Evolutionary conservation across 2,329 filamentous ascomycete species (phyloP).

Genomic region (Colletotrichum horii): DNA sequence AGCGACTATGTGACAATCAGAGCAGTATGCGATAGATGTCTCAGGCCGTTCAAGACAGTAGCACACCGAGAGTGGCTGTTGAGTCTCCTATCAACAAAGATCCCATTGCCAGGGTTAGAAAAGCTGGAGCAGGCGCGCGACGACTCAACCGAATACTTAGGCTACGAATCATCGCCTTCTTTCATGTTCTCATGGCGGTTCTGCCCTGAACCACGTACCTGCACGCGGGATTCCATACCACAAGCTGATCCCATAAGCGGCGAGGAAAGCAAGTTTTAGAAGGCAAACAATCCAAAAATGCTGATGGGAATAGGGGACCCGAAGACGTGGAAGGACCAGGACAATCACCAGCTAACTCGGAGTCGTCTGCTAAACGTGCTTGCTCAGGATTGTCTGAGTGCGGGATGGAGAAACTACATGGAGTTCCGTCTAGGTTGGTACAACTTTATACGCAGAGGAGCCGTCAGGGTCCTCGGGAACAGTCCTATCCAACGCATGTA

Average conservation of each 20-base stretch:
- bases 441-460: not conserved
- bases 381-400: fast-evolving
- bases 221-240: not conserved
- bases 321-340: not conserved
- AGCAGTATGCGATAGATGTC: not conserved
- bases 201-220: not conserved
- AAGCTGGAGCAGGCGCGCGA: not conserved
- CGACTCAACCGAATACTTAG: not conserved
- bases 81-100: not conserved
- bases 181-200: not conserved
- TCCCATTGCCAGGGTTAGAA: not conserved
- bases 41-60: not conserved
- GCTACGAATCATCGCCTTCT: not conserved
- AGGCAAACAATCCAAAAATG: not conserved
- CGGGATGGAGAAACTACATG: not conserved
- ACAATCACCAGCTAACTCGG: not conserved
- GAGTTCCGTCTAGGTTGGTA: not conserved
- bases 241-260: too few species aligned
- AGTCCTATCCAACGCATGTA: not conserved
- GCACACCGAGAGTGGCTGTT: not conserved
- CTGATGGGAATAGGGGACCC: not conserved
- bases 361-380: not conserved
- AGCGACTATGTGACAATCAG: not conserved
- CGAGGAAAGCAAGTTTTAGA: not conserved
- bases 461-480: not conserved